These are phyloP conservation scores for Cyberlindnera lachancei DNA, from an alignment of 805 yeast genomes.

Conservation along the genomic window DNA sequence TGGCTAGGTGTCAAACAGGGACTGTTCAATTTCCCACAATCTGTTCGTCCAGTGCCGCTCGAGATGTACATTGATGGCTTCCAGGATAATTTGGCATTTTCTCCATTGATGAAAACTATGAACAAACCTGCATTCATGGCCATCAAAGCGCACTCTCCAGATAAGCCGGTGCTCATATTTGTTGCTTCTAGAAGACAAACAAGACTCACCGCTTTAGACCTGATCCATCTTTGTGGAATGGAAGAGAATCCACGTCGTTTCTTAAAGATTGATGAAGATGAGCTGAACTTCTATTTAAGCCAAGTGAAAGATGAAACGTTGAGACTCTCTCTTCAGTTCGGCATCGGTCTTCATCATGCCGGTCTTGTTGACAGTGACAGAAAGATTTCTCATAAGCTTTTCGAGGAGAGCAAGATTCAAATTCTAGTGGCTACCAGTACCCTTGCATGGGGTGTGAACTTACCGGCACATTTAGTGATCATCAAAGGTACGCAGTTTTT, in stretches of 20 bases:
- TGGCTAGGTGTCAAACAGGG: slow-evolving; percentile 90
- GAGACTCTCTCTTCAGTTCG: slow-evolving; percentile 68
- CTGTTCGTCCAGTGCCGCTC: slow-evolving; percentile 93
- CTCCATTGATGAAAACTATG: slow-evolving; percentile 57
- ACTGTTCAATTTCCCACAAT: slow-evolving; percentile 87
- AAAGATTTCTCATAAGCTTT: slow-evolving; percentile 80
- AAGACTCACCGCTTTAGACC: slow-evolving; percentile 69
- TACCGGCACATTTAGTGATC: slow-evolving; percentile 96
- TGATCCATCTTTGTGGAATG: slow-evolving; percentile 61
- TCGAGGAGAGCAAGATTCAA: slow-evolving; percentile 74
- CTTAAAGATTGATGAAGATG: slow-evolving; percentile 46
- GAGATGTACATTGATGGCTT: slow-evolving; percentile 87
- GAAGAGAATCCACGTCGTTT: slow-evolving; percentile 52
- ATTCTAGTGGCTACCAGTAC: slow-evolving; percentile 95
- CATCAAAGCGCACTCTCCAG: slow-evolving; percentile 55
- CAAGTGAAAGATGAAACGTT: slow-evolving; percentile 71
- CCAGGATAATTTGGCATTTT: slow-evolving; percentile 75
- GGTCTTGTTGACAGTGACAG: slow-evolving; percentile 91
- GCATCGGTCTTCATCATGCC: slow-evolving; percentile 95
- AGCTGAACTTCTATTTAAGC: slow-evolving; percentile 51
- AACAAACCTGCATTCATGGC: slow-evolving; percentile 77
- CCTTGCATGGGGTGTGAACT: slow-evolving; percentile 97
- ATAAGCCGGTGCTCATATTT: slow-evolving; percentile 89
- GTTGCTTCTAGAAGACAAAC: slow-evolving; percentile 98
- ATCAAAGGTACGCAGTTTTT: slow-evolving; percentile 96